phyloP scores from a whole-genome alignment of 306 rosid genomes.

The Acacia melanoxylon region DNA sequence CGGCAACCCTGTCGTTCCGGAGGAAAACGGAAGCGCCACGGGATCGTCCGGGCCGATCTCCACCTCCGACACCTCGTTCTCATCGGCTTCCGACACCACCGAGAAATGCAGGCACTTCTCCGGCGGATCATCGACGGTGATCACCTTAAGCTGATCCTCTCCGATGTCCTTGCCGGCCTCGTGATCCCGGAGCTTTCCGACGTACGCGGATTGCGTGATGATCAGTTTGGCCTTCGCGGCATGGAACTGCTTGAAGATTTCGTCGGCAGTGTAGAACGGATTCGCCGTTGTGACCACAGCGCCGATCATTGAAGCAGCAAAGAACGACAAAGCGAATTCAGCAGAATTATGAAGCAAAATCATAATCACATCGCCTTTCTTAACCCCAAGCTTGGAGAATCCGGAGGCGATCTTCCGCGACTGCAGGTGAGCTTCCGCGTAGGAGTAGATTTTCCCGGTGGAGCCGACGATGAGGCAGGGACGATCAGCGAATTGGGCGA shows the following conservation, averaged over 20 bases:
- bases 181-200: slow-evolving; percentile 49
- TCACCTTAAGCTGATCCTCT: slow-evolving; percentile 43
- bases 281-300: slow-evolving; percentile 80
- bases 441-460: slow-evolving; percentile 58
- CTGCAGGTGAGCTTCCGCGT: slow-evolving; percentile 47
- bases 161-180: slow-evolving; percentile 23
- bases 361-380: slow-evolving; percentile 71
- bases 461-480: slow-evolving; percentile 74
- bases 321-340: slow-evolving; percentile 66
- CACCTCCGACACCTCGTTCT: slow-evolving; percentile 35
- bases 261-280: slow-evolving; percentile 72
- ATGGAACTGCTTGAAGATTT: slow-evolving; percentile 62
- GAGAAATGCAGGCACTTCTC: slow-evolving; percentile 75
- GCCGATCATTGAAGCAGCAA: slow-evolving; percentile 79
- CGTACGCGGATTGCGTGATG: slow-evolving; percentile 66
- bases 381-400: slow-evolving; percentile 52
- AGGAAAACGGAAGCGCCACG: slow-evolving; percentile 81
- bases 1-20: slow-evolving; percentile 88
- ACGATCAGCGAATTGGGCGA: slow-evolving; percentile 42
- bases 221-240: slow-evolving; percentile 55
- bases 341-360: slow-evolving; percentile 73
- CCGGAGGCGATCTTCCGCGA: slow-evolving; percentile 53
- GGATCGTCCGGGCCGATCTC: slow-evolving; percentile 49
- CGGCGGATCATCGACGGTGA: slow-evolving; percentile 66
- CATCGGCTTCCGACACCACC: slow-evolving; percentile 53